Evolutionary conservation across 1,139 yeast genomes (phyloP), one percentile per base, ranked within the genome.

Genomic region (Groenewaldozyma sp.): DNA sequence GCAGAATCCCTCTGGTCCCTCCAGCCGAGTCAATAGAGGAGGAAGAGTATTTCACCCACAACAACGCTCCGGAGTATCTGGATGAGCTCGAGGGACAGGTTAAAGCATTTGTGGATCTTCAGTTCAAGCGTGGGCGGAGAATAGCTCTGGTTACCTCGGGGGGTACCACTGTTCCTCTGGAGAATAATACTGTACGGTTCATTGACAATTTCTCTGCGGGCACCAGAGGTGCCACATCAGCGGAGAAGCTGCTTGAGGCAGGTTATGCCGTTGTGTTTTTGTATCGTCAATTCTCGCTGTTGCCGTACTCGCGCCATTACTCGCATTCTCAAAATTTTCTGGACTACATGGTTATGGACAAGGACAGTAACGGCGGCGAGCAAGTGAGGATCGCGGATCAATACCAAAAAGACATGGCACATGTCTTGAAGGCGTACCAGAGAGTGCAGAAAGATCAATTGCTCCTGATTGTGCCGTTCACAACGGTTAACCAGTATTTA

Each of bases 131-230:
- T n/a, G 64, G 68, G 3, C 72, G 73, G 41, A 73, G 68, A 44
- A 73, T 91, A 17, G 97, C 78, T 0, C 64, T 91, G 41, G 93
- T 91, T 3, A 91, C 97, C 0, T 78, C 91, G 9, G 99, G 99
- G n/a, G 99, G 98, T 26, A 91, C 98, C 1, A 88, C 97, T 0
- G 99, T 93, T 0, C 99, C 99, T 0, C 67, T 91, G 49, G 99
- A 91, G 54, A 87, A 87, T 62, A 91, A 93, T 55, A 93, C 98
- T 0, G 98, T 91, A 13, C 64, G 99, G 43, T 91, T 91, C 62
- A 87, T 91, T 55, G 99, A 91, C 60, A 91, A 91, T 58, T 93
- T 93, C 60, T 81, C 94, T 51, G 97, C 97, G 21, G 98, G 98
- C 19, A 91, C 97, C 1, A 74, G 99, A 61, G 98, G 98, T 41